A percentile compares a stretch with the other conserved stretches of the same genome.
phyloP scores from a whole-genome alignment of 2,329 filamentous ascomycete species.

The Neodidymelliopsis sp. region DNA sequence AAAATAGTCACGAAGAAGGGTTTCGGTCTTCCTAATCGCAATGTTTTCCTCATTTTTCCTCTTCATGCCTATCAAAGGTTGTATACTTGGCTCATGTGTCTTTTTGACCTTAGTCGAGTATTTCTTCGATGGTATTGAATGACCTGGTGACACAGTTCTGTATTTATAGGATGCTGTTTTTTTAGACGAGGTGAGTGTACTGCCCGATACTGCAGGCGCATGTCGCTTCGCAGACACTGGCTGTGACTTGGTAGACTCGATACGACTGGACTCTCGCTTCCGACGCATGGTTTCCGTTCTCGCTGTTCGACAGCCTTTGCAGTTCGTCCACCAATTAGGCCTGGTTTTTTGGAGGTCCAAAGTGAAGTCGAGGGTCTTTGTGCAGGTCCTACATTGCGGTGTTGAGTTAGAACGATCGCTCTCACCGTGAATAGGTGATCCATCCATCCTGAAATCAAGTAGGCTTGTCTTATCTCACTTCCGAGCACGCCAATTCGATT shows the following conservation, averaged over 20 bases:
- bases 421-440: no score
- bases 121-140: background rate
- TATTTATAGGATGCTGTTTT: no score
- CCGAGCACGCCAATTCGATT: no score
- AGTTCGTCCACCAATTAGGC: background rate
- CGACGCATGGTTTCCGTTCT: background rate
- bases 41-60: background rate
- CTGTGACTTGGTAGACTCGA: no score
- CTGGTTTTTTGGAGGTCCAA: background rate
- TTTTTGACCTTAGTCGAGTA: background rate
- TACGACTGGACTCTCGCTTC: no score
- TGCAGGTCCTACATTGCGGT: background rate
- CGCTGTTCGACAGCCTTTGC: background rate
- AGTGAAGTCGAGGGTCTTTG: background rate
- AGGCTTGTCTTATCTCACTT: no score
- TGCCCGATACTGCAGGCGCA: no score
- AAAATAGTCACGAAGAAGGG: background rate
- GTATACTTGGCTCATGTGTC: no score
- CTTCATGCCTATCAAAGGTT: background rate
- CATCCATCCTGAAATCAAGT: no score
- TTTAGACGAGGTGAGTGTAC: no score
- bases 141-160: background rate
- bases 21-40: background rate
- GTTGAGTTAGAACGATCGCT: no score
- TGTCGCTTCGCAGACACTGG: no score